Evolutionary conservation across 306 rosid species (phyloP), one percentile per base, ranked within the genome.

Genomic region (Boehmeria nivea): DNA sequence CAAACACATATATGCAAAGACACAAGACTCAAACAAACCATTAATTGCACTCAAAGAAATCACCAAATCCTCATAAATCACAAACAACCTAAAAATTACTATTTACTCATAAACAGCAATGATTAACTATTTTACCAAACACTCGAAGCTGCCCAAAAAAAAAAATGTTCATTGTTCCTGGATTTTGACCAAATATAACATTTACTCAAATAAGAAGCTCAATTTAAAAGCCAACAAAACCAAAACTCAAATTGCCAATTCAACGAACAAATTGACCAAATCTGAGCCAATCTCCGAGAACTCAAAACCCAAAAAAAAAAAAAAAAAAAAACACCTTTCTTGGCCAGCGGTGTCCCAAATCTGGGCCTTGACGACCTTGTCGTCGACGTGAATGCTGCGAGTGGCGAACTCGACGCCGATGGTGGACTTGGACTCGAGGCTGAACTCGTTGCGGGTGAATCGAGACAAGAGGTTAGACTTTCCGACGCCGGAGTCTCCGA

Each of bases 261-360:
- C 33, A 3, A 23, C 10, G n/a, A 25, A 49, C 34, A 49, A 49
- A 49, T 19, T 19, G 27, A 11, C 12, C 10, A 22, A 46, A 45
- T 17, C n/a, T n/a, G n/a, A n/a, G n/a, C n/a, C n/a, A n/a, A n/a
- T 5, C 11, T 33, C 11, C 38, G 11, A 33, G 38, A 33, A 4
- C 11, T 33, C 5, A 33, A 33, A 33, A 33, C 38, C 7, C 38
- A 33, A 33, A 22, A 6, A 3, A 21, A 33, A 10, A 19, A 40
- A 28, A 31, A 10, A 12, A 31, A 8, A 13, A 14, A 23, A 13
- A 28, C 23, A 82, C 95, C 95, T 82, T 75, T 86, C 95, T 75
- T 86, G 95, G 44, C 95, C 95, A 3, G 95, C 95, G 2, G 95
- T 86, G 70, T 86, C 95, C 95, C 95, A 86, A 82, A 86, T 86